A percentile compares a stretch with the other conserved stretches of the same genome.
Evolutionary conservation across 192 early-diverging fungal species (phyloP).

Genomic region (Podochytrium sp.): DNA sequence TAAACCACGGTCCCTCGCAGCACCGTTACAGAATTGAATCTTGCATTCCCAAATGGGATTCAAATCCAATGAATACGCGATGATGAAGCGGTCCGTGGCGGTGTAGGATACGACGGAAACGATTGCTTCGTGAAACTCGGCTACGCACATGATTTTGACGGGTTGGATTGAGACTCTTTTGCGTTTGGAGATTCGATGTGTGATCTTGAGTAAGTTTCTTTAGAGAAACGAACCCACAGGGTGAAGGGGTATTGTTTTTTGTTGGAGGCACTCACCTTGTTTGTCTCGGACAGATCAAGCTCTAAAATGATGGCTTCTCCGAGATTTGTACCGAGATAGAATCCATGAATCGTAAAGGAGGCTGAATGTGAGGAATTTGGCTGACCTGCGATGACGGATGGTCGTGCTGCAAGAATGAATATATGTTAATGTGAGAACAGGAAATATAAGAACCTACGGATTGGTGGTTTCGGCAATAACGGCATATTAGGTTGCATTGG

Average conservation of each 20-base stretch:
- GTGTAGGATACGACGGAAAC: conserved; percentile 18
- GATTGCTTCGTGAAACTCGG: conserved; percentile 16
- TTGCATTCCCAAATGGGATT: conserved; percentile 18
- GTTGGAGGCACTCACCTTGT: no score
- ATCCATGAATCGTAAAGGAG: conserved; percentile 8
- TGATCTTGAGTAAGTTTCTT: background rate
- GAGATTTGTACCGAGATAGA: conserved; percentile 16
- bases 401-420: no score
- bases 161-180: conserved; percentile 1
- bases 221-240: background rate
- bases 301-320: conserved; percentile 18
- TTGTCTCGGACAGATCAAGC: conserved; percentile 4
- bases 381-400: background rate
- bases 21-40: conserved; percentile 1
- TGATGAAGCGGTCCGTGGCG: conserved; percentile 1
- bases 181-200: background rate
- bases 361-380: background rate
- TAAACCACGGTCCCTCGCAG: conserved; percentile 1
- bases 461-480: background rate
- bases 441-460: background rate
- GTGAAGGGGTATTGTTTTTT: no score
- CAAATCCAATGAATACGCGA: conserved; percentile 5
- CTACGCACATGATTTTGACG: conserved; percentile 15
- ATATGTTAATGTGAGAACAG: no score
- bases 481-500: no score